Conservation (phyloP, 148 eudicot genomes). For the Camellia sinensis region DNA sequence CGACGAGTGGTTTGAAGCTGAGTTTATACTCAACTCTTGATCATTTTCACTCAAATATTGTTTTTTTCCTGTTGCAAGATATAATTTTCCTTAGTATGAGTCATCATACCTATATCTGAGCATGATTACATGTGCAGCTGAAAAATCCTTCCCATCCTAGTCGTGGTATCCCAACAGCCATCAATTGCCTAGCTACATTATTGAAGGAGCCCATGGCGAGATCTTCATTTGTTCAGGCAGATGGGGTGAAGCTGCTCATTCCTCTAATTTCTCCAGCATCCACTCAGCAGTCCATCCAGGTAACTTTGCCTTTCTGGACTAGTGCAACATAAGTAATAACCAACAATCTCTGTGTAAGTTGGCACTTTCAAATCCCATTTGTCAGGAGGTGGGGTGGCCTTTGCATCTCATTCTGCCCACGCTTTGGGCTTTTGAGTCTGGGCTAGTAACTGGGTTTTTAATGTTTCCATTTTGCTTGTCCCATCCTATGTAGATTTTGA, state of each 20-base stretch:
- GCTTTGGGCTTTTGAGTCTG: neutral
- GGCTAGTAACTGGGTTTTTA: neutral
- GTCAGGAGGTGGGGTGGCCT: neutral
- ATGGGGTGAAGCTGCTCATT: constrained; percentile 90
- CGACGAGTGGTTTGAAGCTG: neutral
- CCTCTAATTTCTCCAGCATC: constrained; percentile 90
- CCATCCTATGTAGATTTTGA: constrained; percentile 9
- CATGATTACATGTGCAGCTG: constrained; percentile 52
- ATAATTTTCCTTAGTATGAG: neutral
- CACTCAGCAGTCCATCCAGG: constrained; percentile 94
- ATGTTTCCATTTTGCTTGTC: neutral
- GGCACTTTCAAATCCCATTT: neutral
- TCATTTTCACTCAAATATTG: neutral
- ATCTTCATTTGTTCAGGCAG: constrained; percentile 88
- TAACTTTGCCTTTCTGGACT: constrained; percentile 18
- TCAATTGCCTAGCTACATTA: constrained; percentile 73
- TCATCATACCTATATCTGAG: constrained; percentile 7
- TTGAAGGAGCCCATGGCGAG: constrained; percentile 87
- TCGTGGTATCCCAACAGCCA: constrained; percentile 66
- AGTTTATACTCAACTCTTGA: neutral
- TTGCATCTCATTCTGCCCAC: neutral
- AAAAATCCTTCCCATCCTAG: constrained; percentile 87
- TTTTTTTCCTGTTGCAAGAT: neutral
- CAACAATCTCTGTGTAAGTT: neutral
- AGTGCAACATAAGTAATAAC: neutral